Base-by-base conservation (phyloP, 2,329 filamentous ascomycete genomes). In the Colletotrichum sp. region DNA sequence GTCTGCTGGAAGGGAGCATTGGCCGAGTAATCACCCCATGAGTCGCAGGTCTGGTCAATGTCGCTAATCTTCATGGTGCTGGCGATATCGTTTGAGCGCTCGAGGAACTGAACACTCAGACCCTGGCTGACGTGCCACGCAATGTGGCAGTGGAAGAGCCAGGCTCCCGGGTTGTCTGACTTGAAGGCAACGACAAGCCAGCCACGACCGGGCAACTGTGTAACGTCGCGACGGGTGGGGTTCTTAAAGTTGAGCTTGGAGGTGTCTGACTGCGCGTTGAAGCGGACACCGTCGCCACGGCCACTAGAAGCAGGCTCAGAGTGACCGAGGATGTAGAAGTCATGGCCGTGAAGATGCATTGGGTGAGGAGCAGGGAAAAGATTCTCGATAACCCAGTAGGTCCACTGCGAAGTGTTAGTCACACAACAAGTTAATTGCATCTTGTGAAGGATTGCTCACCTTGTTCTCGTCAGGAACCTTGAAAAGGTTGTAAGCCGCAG, bases 21-120 rank as follows among this genome's bases (percentile, higher is more conserved):
- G 9, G 66, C 61, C 6, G 71, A 27, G 25, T 77, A 77, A 13
- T 63, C 39, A 29, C 44, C 25, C 75, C 75, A 77, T 15, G 59
- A 29, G 30, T 69, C 27, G 7, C 75, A 77, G 32, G 36, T 67
- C 9, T n/a, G 12, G 12, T 77, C 75, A 3, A 77, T 63, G 8
- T 71, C 71, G 13, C 49, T 15, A 6, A 71, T 36, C 67, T 61
- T 71, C 52, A 77, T 19, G 5, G 30, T 36, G 15, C 39, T 69
- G 25, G 59, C 19, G n/a, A 80, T 80, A 19, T 79, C 78, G n/a
- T 49, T 25, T 25, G 69, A 34, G 27, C 80, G 80, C 79, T 84
- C 90, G 32, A 91, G 79, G 79, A 91, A 90, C 80, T 92, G 89
- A 29, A 90, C 81, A 6, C 85, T 87, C 9, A 91, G 83, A n/a